Evolutionary conservation across 768 basidiomycete genomes (phyloP).

Genomic region (Cyclocybe aegerita): DNA sequence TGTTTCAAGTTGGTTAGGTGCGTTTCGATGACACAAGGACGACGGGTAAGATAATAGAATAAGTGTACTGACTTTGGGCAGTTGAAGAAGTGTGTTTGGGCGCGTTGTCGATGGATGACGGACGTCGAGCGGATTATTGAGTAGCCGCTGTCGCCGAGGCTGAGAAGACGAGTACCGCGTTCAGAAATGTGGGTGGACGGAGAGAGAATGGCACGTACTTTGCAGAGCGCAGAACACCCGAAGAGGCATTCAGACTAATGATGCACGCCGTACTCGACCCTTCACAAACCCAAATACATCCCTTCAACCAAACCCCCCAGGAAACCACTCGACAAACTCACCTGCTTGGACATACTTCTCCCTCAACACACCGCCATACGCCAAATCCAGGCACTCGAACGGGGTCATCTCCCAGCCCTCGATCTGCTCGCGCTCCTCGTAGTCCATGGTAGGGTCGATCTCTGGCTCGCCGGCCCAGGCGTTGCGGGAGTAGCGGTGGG

Average conservation of each 20-base stretch:
- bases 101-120: constrained; percentile 51
- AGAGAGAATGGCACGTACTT: constrained; percentile 50
- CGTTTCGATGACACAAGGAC: constrained; percentile 4
- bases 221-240: constrained; percentile 72
- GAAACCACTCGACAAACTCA: constrained; percentile 33
- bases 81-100: constrained; percentile 58
- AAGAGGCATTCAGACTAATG: constrained; percentile 70
- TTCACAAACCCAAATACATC: constrained; percentile 24
- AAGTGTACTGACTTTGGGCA: constrained; percentile 44
- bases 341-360: constrained; percentile 69
- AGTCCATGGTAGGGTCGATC: constrained; percentile 74
- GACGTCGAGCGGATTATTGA: constrained; percentile 68
- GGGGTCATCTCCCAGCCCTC: constrained; percentile 81
- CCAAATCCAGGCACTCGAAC: constrained; percentile 67
- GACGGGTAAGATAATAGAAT: constrained; percentile 11
- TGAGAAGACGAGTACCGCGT: constrained; percentile 21
- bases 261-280: constrained; percentile 87
- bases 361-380: constrained; percentile 68
- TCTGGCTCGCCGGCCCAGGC: constrained; percentile 87
- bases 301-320: background rate
- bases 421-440: constrained; percentile 61
- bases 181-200: background rate
- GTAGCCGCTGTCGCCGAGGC: constrained; percentile 81
- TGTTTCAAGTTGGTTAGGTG: constrained; percentile 14
- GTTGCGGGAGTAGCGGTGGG: constrained; percentile 65